Evolutionary conservation across 2,329 filamentous ascomycete genomes (phyloP).

Genomic region (Calycina herbarum): DNA sequence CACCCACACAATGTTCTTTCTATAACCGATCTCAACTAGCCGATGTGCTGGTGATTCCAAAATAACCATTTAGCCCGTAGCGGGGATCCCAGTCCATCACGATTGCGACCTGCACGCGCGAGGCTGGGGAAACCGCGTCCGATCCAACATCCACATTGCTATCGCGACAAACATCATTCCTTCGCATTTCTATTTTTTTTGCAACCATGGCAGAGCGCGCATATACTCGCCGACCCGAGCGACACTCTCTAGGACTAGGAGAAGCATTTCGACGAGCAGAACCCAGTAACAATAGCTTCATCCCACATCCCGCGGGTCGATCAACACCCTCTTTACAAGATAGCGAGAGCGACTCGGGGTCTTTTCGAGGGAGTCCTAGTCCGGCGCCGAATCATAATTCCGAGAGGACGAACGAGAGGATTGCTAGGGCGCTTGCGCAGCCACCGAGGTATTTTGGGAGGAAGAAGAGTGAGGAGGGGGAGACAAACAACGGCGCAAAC

Average conservation of each 20-base stretch:
- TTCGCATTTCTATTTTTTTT: neutral
- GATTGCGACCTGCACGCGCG: neutral
- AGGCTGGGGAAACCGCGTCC: constrained; percentile 1
- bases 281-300: neutral
- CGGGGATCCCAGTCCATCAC: constrained; percentile 1
- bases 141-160: neutral
- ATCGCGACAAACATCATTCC: neutral
- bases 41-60: no score
- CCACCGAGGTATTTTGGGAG: constrained; percentile 3
- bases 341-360: constrained; percentile 20
- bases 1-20: neutral
- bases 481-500: neutral
- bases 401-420: neutral
- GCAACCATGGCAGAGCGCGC: neutral
- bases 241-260: constrained; percentile 2
- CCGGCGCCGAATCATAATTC: constrained; percentile 18
- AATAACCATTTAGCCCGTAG: neutral
- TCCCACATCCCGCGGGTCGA: neutral
- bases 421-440: neutral
- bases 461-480: neutral
- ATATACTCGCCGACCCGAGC: neutral
- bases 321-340: constrained; percentile 9
- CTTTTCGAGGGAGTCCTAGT: constrained; percentile 27
- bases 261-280: neutral
- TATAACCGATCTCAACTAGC: no score